Base-by-base conservation (phyloP, 108 stramenopile genomes). In the Nitzschia sp. region DNA sequence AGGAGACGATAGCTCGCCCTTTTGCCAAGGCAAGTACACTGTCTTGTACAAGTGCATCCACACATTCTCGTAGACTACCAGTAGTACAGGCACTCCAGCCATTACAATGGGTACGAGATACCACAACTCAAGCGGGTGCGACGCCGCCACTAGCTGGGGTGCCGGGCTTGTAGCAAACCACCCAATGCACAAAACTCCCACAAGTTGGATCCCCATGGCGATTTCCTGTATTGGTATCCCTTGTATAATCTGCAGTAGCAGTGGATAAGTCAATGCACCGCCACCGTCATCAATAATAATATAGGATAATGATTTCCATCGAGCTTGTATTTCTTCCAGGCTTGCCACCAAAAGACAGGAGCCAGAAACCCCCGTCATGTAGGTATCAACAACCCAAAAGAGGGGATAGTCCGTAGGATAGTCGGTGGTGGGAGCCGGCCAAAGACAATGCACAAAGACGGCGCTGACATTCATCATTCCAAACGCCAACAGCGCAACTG, bases 381-480 rank as follows among this genome's bases (percentile, higher is more conserved):
- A 64, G 8, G 63, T 48, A 48, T 64, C 63, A 25, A 64, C 15
- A 9, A 48, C 25, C 63, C 63, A 48, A 21, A 46, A 26, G 11
- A 64, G 5, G 6, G 63, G 63, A 48, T 64, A 48, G 25, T 46
- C 63, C 8, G 35, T 38, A 4, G 63, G 63, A 64, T 64, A 64
- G 16, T 35, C 35, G 8, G 11, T 48, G 5, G 2, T 2, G 27
- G 63, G 63, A 4, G 63, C 63, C 19, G 21, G 21, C 38, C 35
- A 48, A 27, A 64, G 45, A 23, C 63, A 64, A 48, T 64, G 63
- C 15, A 64, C 3, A 23, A 23, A 48, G 4, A 64, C 19, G 19
- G 63, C 63, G 23, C 28, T 30, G 25, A 64, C 28, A 47, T 64
- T 64, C 63, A 64, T 64, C 8, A 64, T 17, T 3, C 63, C 63